Percentiles rank a stretch among this genome's conserved stretches.
These are phyloP conservation scores for Halenospora varia DNA, from an alignment of 495 filamentous ascomycete genomes.

Conservation along the genomic window DNA sequence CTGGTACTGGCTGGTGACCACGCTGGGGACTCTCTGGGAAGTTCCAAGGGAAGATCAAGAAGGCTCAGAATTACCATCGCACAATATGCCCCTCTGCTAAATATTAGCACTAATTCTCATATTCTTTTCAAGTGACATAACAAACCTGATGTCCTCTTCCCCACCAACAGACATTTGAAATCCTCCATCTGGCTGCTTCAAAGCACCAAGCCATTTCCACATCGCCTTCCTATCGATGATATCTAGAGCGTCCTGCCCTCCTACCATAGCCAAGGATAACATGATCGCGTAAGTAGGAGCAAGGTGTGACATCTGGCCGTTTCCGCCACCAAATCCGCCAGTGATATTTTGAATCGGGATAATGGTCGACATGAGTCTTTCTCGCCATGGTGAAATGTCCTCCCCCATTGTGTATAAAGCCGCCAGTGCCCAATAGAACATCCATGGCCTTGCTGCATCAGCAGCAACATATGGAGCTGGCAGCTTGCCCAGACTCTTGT, in stretches of 20 bases:
- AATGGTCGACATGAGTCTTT: conserved; percentile 66
- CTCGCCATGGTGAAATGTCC: conserved; percentile 65
- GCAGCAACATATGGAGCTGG: conserved; percentile 60
- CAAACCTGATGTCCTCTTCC: conserved; percentile 86
- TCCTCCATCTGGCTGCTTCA: conserved; percentile 82
- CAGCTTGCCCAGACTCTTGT: conserved; percentile 56
- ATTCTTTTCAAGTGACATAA: neutral
- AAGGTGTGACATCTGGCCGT: conserved; percentile 81
- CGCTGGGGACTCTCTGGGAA: conserved; percentile 60
- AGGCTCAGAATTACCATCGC: conserved; percentile 77
- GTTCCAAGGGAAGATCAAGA: conserved; percentile 73
- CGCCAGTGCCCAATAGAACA: conserved; percentile 85
- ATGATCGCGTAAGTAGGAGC: conserved; percentile 85
- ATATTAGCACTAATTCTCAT: neutral
- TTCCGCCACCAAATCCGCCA: conserved; percentile 93
- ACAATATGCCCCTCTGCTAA: conserved; percentile 78
- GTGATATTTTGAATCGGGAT: conserved; percentile 72
- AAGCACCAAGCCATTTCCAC: conserved; percentile 80
- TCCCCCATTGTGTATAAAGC: conserved; percentile 70
- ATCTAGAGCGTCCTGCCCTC: conserved; percentile 64
- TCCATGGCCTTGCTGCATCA: conserved; percentile 87
- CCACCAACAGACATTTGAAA: conserved; percentile 78
- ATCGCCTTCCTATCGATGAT: conserved; percentile 77
- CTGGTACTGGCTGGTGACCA: conserved; percentile 38
- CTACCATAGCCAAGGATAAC: conserved; percentile 71